phyloP scores from a whole-genome alignment of 768 basidiomycete genomes.

The Naganishia randhawae region DNA sequence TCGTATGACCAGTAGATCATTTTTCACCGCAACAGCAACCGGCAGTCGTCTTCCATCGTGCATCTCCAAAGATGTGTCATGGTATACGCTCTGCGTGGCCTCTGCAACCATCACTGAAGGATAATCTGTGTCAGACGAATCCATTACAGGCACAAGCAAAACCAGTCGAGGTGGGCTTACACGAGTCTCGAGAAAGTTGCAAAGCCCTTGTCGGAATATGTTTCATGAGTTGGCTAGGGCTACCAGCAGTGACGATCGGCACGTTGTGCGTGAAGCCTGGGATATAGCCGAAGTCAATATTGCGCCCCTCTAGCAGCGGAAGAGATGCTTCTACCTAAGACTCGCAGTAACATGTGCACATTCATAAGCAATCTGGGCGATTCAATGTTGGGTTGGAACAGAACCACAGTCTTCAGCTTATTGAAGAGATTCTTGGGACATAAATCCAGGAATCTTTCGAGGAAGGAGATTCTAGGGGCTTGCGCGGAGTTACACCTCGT shows the following conservation, averaged over 20 bases:
- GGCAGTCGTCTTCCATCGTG: constrained; percentile 23
- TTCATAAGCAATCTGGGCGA: constrained; percentile 14
- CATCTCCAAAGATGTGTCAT: constrained; percentile 25
- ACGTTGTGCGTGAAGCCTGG: not conserved
- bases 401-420: not conserved
- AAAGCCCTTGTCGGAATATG: constrained; percentile 17
- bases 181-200: constrained; percentile 4
- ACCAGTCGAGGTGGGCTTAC: not conserved
- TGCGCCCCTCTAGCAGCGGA: not conserved
- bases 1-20: constrained; percentile 22
- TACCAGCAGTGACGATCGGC: constrained; percentile 9
- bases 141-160: not conserved
- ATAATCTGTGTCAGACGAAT: not conserved
- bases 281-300: not conserved
- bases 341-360: constrained; percentile 22
- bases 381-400: constrained; percentile 24
- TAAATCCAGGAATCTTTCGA: constrained; percentile 19
- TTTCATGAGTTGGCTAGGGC: constrained; percentile 24
- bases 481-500: constrained; percentile 13
- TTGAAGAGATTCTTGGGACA: constrained; percentile 3
- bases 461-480: constrained; percentile 12
- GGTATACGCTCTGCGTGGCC: constrained; percentile 10
- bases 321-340: constrained; percentile 5
- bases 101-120: constrained; percentile 18
- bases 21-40: constrained; percentile 12